Conservation (phyloP, 805 yeast species). For the Candida rishiriensis region DNA sequence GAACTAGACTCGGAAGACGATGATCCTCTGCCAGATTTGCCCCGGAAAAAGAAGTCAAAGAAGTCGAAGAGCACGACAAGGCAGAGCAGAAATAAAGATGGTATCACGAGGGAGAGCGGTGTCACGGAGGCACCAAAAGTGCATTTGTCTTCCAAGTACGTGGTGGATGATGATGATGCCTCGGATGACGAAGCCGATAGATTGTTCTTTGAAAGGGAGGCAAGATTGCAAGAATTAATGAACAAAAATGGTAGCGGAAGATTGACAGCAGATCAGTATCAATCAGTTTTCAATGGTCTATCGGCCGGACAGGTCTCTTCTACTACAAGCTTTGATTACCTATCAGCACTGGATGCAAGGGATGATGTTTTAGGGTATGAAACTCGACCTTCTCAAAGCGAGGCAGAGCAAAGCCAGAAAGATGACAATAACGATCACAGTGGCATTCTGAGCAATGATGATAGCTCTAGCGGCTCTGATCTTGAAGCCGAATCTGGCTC, state of each 20-base stretch:
- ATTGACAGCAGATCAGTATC: constrained; percentile 26
- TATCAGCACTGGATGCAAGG: no score
- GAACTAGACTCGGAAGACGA: constrained; percentile 12
- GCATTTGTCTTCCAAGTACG: constrained; percentile 47
- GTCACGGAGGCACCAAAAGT: constrained; percentile 8
- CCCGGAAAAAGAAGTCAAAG: constrained; percentile 12
- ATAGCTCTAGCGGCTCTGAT: background rate
- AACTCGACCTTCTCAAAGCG: no score
- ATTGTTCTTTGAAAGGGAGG: constrained; percentile 54
- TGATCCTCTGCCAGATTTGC: constrained; percentile 8
- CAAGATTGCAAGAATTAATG: constrained; percentile 37
- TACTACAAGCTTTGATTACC: no score
- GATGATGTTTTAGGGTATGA: no score
- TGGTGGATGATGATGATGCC: constrained; percentile 61
- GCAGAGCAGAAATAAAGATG: constrained; percentile 7
- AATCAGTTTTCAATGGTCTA: constrained; percentile 4
- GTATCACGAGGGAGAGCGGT: constrained; percentile 5
- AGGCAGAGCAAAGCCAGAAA: no score
- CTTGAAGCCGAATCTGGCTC: no score
- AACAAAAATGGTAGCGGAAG: constrained; percentile 20
- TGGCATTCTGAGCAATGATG: background rate
- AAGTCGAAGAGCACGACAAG: constrained; percentile 5
- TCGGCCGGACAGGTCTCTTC: no score
- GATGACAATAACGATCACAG: background rate
- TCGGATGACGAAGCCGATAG: constrained; percentile 51